Percentiles rank a stretch among this genome's conserved stretches.
Evolutionary conservation across 1,284 basidiomycete species (phyloP).

Genomic region (Trametes hirsuta): DNA sequence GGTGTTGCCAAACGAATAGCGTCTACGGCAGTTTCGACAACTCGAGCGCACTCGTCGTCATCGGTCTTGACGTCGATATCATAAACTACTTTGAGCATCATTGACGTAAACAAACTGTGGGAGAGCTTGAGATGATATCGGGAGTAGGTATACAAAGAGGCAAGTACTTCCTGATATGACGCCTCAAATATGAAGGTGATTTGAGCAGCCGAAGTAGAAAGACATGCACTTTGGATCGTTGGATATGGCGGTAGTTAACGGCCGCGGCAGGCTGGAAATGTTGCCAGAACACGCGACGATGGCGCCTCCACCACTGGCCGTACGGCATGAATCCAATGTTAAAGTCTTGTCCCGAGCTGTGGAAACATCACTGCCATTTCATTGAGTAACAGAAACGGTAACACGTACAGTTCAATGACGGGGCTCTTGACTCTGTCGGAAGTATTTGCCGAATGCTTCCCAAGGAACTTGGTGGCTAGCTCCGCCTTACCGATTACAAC

Average conservation of each 20-base stretch:
- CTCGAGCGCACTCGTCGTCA: conserved; percentile 14
- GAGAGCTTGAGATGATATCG: too few species aligned
- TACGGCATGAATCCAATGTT: conserved; percentile 21
- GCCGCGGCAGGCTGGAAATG: conserved; percentile 14
- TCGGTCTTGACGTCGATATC: conserved; percentile 14
- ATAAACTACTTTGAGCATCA: conserved; percentile 18
- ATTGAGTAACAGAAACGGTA: conserved; percentile 8
- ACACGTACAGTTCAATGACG: conserved; percentile 2
- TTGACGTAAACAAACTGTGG: not conserved
- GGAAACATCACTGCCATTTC: conserved; percentile 7
- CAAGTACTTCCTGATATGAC: too few species aligned
- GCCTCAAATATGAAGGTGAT: conserved; percentile 9
- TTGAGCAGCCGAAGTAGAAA: conserved; percentile 16
- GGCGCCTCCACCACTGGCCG: conserved; percentile 22
- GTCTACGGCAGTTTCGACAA: conserved; percentile 11
- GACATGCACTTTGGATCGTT: conserved; percentile 7
- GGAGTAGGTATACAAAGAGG: too few species aligned
- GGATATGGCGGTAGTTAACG: conserved; percentile 1
- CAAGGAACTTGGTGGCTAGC: conserved; percentile 5
- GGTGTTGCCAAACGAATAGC: conserved; percentile 10
- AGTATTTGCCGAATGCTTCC: conserved; percentile 13
- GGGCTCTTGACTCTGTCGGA: not conserved
- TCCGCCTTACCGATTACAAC: too few species aligned
- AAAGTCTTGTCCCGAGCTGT: conserved; percentile 20
- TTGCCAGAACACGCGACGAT: conserved; percentile 24